phyloP scores from a whole-genome alignment of 768 basidiomycete genomes.

The Pluteus cervinus region DNA sequence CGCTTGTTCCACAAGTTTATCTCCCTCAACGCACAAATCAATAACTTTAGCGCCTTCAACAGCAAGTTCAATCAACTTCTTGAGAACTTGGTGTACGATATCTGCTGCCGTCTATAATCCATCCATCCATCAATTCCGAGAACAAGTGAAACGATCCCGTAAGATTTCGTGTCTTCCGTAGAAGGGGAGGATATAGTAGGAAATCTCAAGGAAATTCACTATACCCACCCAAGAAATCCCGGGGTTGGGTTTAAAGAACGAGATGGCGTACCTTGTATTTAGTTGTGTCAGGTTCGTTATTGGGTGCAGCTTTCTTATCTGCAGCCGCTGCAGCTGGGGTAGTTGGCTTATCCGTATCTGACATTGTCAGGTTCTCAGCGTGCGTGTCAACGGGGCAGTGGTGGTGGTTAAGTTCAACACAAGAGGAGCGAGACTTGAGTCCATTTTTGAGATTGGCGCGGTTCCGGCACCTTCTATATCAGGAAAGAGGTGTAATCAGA shows the following conservation, averaged over 20 bases:
- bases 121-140: constrained; percentile 1
- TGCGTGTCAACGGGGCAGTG: too few species aligned
- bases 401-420: too few species aligned
- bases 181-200: background rate
- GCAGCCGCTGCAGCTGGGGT: constrained; percentile 27
- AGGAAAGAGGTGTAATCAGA: too few species aligned
- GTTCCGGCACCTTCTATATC: too few species aligned
- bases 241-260: constrained; percentile 4
- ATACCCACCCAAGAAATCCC: background rate
- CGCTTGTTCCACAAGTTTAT: constrained; percentile 86
- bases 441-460: too few species aligned
- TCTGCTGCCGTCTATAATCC: constrained; percentile 75
- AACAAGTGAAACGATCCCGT: constrained; percentile 12
- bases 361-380: too few species aligned
- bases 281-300: constrained; percentile 70
- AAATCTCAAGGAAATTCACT: background rate
- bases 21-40: constrained; percentile 90
- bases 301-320: constrained; percentile 49
- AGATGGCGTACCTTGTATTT: constrained; percentile 70
- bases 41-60: constrained; percentile 82
- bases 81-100: constrained; percentile 79
- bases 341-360: constrained; percentile 55
- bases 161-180: constrained; percentile 13
- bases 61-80: constrained; percentile 72
- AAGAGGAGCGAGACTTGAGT: too few species aligned